Evolutionary conservation across 1,139 yeast species (phyloP), one percentile per base, ranked within the genome.

Genomic region (Kodamaea arcana): DNA sequence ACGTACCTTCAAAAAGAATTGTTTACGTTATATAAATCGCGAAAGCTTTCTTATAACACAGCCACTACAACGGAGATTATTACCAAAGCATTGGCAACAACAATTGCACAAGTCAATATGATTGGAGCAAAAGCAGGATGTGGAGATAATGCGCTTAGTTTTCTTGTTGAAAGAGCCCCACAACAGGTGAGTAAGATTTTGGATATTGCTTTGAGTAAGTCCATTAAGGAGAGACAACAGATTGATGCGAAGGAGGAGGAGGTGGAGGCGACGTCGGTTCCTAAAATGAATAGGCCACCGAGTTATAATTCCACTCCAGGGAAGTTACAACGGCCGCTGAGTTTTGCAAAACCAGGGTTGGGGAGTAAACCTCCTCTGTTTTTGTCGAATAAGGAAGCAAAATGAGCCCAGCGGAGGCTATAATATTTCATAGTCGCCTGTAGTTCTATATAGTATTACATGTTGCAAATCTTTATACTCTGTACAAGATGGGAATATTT

Each of bases 31-130:
- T 83, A 87, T 29, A 82, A 80, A 51, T 83, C 83, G 35, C 66
- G 88, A 41, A 80, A 78, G 43, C 71, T 83, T 45, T 54, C 72
- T 2, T 77, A 80, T 43, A 82, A 80, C 43, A 81, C 83, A 31
- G 83, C 79, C 22, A 78, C 84, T 2, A 83, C 87, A 27, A 83
- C 92, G 0, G 85, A 80, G 40, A 78, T 87, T 37, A 70, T 88
- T 47, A 87, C 96, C n/a, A 88, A 84, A 50, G 96, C 96, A 0
- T 69, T 88, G 47, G 95, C 96, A 3, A 84, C 90, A 62, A 90
- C 96, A 0, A 87, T 88, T 43, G 90, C 95, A 2, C 96, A 83
- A 55, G 90, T 83, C 4, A 82, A 84, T 41, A 85, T 83, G 44
- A 90, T 90, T 15, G 95, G 95, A 0, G 83, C 85, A 45, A 82